Evolutionary conservation across 176 grass and related monocot species (phyloP).

Genomic region (Saccharum officinarum): DNA sequence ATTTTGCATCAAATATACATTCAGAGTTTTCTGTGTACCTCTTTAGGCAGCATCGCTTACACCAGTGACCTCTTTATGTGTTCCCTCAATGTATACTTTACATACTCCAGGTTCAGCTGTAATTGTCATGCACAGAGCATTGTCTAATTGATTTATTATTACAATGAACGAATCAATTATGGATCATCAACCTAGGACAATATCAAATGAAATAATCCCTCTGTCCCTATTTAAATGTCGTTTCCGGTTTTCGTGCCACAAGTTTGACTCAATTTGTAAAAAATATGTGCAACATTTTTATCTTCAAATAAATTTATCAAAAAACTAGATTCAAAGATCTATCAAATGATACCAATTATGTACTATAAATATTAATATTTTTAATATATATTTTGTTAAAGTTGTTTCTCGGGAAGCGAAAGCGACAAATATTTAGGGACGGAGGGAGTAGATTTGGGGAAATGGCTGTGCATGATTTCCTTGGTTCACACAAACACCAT

Average conservation of each 20-base stretch:
- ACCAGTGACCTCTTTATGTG: not conserved
- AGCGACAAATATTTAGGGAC: too few relatives aligned
- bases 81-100: not conserved
- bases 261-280: too few relatives aligned
- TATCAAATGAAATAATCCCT: not conserved
- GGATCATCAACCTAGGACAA: not conserved
- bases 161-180: conserved; percentile 1
- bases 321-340: too few relatives aligned
- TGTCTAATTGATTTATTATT: not conserved
- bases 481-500: not conserved
- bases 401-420: too few relatives aligned
- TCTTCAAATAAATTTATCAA: too few relatives aligned
- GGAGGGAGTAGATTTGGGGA: not conserved
- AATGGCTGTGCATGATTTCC: not conserved
- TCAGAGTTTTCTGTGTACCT: conserved; percentile 12
- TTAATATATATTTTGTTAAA: too few relatives aligned
- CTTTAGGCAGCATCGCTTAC: not conserved
- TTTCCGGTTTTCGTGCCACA: too few relatives aligned
- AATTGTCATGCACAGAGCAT: not conserved
- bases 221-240: too few relatives aligned
- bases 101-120: not conserved
- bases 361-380: too few relatives aligned
- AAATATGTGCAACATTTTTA: too few relatives aligned
- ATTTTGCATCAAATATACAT: not conserved
- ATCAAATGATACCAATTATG: too few relatives aligned